Evolutionary conservation across 2,329 filamentous ascomycete genomes (phyloP).

Genomic region (Chrysoporthe cubensis): DNA sequence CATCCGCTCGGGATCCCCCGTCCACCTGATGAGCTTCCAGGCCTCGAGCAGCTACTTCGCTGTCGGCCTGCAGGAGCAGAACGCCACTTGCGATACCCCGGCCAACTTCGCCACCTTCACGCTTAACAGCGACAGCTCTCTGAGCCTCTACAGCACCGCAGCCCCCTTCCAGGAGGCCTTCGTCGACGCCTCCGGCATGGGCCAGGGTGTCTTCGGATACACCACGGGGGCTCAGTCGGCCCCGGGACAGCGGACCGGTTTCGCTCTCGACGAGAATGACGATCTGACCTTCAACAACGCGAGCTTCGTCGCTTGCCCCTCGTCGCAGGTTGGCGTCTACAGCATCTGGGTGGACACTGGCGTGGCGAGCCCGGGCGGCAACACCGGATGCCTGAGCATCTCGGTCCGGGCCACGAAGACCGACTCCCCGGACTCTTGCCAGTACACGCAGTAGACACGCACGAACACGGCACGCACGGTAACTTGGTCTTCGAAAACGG

Average conservation of each 20-base stretch:
- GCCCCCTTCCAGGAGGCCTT: slow-evolving; percentile 52
- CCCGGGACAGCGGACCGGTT: slow-evolving; percentile 51
- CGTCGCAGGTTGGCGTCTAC: slow-evolving; percentile 47
- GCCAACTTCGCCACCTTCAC: slow-evolving; percentile 54
- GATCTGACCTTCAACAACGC: slow-evolving; percentile 51
- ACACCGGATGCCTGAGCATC: slow-evolving; percentile 44
- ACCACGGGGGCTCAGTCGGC: slow-evolving; percentile 47
- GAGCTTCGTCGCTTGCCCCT: slow-evolving; percentile 58
- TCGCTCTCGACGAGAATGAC: slow-evolving; percentile 46
- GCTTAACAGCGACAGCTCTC: slow-evolving; percentile 46
- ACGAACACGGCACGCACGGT: no score
- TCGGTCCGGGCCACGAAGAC: slow-evolving; percentile 32
- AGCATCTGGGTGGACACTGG: slow-evolving; percentile 42
- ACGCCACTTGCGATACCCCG: slow-evolving; percentile 52
- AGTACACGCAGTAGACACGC: not conserved
- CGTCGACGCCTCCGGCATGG: slow-evolving; percentile 62
- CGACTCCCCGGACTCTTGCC: not conserved
- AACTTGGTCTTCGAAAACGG: not conserved
- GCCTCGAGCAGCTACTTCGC: slow-evolving; percentile 50
- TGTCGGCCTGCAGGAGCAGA: slow-evolving; percentile 48
- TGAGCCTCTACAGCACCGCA: slow-evolving; percentile 52
- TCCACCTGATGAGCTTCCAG: slow-evolving; percentile 52
- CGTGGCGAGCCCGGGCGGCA: slow-evolving; percentile 40
- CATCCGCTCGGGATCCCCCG: slow-evolving; percentile 51
- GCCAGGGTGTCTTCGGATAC: slow-evolving; percentile 59